These are phyloP conservation scores for Psilocybe azurescens DNA, from an alignment of 768 basidiomycete species.

Conservation along the genomic window DNA sequence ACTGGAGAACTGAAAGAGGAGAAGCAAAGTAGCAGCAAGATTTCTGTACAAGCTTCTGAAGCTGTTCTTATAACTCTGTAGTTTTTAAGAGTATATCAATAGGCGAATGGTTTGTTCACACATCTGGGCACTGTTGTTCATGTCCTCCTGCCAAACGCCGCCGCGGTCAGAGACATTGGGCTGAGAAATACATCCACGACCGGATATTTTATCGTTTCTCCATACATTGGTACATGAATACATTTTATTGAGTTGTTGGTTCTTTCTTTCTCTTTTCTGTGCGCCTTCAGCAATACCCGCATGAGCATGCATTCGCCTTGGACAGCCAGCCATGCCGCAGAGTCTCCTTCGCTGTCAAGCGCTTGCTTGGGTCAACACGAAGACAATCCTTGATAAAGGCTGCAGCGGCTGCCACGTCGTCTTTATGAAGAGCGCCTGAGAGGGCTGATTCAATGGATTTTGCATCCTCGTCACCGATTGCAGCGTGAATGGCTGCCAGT, in stretches of 20 bases:
- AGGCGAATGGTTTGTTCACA: too few species aligned
- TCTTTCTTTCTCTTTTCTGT: too few species aligned
- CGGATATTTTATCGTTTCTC: too few species aligned
- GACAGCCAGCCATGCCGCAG: constrained; percentile 12
- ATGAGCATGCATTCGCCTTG: constrained; percentile 13
- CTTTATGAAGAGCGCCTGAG: background rate
- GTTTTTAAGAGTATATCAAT: background rate
- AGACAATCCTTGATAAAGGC: constrained; percentile 19
- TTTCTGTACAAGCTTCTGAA: constrained; percentile 34
- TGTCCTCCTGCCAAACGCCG: too few species aligned
- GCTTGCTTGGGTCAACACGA: constrained; percentile 15
- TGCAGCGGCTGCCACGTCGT: constrained; percentile 9
- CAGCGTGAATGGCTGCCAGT: constrained; percentile 6
- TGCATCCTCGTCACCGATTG: constrained; percentile 4
- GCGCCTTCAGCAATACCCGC: constrained; percentile 8
- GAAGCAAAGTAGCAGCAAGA: constrained; percentile 30
- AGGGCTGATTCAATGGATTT: constrained; percentile 8
- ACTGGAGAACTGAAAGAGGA: constrained; percentile 45
- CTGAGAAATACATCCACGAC: too few species aligned
- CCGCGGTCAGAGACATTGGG: too few species aligned
- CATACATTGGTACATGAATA: too few species aligned
- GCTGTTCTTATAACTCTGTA: constrained; percentile 34
- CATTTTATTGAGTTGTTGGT: too few species aligned
- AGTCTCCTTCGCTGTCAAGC: constrained; percentile 2
- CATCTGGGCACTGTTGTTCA: too few species aligned